phyloP scores from a whole-genome alignment of 208 protist genomes.

The Leishmania guyanensis region DNA sequence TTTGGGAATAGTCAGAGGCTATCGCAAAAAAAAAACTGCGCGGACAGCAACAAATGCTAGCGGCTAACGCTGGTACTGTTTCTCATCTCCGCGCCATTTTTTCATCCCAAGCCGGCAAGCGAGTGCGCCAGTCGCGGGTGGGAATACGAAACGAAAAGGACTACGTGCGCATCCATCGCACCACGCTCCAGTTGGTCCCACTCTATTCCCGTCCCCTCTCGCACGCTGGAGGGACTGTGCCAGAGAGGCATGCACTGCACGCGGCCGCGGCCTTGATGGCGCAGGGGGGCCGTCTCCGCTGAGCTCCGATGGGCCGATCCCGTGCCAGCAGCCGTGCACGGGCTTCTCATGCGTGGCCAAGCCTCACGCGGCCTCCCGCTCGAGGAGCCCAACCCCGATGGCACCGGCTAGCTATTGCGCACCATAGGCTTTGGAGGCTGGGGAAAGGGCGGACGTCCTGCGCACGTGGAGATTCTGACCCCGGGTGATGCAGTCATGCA shows the following conservation, averaged over 20 bases:
- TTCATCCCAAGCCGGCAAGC: neutral
- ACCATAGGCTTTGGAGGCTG: neutral
- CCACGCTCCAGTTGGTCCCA: no score
- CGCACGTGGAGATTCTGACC: neutral
- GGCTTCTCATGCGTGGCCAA: neutral
- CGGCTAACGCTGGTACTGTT: no score
- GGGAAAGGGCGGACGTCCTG: neutral
- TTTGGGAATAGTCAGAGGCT: neutral
- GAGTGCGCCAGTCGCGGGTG: neutral
- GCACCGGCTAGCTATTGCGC: neutral
- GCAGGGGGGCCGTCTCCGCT: neutral
- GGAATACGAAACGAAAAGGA: no score
- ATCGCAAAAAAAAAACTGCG: no score
- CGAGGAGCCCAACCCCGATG: neutral
- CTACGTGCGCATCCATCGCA: no score
- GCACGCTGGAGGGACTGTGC: neutral
- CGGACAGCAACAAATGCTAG: no score
- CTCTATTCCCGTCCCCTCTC: neutral
- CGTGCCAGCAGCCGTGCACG: neutral
- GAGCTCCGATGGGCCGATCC: neutral
- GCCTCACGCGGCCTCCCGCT: neutral
- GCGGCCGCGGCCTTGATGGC: neutral
- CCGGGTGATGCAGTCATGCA: neutral
- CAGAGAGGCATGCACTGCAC: neutral
- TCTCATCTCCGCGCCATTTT: neutral